Conservation (phyloP, 208 protist species). For the Acanthamoeba sp. region DNA sequence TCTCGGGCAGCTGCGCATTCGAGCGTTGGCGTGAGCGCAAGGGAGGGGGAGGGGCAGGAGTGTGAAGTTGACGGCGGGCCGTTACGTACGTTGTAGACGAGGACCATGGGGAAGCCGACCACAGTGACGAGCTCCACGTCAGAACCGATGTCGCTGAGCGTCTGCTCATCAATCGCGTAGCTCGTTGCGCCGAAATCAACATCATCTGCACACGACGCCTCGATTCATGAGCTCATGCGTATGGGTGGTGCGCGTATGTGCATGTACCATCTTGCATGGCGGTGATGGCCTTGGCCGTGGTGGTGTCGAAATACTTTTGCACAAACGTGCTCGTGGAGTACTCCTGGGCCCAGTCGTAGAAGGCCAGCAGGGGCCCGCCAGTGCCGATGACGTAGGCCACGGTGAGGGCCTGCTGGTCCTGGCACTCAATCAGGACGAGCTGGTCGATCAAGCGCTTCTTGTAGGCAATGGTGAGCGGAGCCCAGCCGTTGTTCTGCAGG, state of each 20-base stretch:
- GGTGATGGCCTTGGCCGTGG: not conserved
- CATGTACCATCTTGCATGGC: not conserved
- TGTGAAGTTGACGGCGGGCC: not conserved
- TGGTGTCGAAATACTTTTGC: constrained; percentile 51
- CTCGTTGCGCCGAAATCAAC: constrained; percentile 13
- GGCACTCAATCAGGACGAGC: constrained; percentile 1
- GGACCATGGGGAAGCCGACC: not conserved
- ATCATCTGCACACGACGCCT: not conserved
- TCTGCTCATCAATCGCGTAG: not conserved
- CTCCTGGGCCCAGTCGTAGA: constrained; percentile 51
- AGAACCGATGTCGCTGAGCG: not conserved
- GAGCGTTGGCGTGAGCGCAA: not conserved
- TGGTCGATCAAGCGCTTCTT: constrained; percentile 61
- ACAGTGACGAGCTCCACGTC: not conserved
- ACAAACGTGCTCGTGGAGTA: constrained; percentile 22
- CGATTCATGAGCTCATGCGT: not conserved
- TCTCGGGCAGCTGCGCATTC: not conserved
- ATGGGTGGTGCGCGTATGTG: not conserved
- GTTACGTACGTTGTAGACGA: constrained; percentile 19
- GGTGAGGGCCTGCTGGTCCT: not conserved
- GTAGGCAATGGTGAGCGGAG: constrained; percentile 28
- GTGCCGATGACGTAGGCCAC: constrained; percentile 20
- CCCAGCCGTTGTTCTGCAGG: constrained; percentile 7
- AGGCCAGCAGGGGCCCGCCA: not conserved
- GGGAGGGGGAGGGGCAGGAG: not conserved